These are phyloP conservation scores for Flaveria brownii DNA, from an alignment of 129 eudicot species.

Conservation along the genomic window DNA sequence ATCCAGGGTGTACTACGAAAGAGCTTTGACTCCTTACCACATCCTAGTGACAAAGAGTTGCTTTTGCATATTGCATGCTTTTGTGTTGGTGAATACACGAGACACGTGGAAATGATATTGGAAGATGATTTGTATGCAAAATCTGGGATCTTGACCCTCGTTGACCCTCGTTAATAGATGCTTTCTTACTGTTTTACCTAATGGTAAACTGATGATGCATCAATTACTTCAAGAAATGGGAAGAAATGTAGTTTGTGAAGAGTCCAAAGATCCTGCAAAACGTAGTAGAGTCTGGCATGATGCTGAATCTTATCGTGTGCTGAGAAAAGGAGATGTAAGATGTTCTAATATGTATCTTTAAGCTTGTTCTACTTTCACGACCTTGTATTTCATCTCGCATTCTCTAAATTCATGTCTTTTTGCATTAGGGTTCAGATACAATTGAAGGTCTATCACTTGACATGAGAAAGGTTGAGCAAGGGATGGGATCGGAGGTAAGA, in stretches of 20 bases:
- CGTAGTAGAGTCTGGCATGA: conserved; percentile 13
- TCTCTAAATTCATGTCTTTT: background rate
- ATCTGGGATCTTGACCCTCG: conserved; percentile 9
- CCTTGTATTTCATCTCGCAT: no score
- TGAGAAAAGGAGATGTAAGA: conserved; percentile 30
- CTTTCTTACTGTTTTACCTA: conserved; percentile 2
- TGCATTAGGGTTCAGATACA: conserved; percentile 23
- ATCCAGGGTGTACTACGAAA: conserved; percentile 7
- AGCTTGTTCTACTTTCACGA: background rate
- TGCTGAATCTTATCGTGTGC: conserved; percentile 10
- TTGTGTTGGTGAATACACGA: background rate
- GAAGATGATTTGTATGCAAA: conserved; percentile 15
- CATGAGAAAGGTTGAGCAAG: background rate
- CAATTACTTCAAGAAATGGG: conserved; percentile 25
- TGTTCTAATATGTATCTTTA: conserved; percentile 5
- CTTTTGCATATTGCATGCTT: conserved; percentile 24
- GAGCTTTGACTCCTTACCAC: conserved; percentile 19
- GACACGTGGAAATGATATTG: background rate
- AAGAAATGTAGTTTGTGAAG: background rate
- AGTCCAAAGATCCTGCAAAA: conserved; percentile 25
- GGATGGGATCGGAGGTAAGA: background rate
- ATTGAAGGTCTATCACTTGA: conserved; percentile 34
- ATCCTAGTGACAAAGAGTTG: conserved; percentile 6
- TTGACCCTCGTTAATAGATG: conserved; percentile 3
- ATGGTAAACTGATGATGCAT: conserved; percentile 12